phyloP scores from a whole-genome alignment of 768 basidiomycete species.

The Cystobasidium ongulense region DNA sequence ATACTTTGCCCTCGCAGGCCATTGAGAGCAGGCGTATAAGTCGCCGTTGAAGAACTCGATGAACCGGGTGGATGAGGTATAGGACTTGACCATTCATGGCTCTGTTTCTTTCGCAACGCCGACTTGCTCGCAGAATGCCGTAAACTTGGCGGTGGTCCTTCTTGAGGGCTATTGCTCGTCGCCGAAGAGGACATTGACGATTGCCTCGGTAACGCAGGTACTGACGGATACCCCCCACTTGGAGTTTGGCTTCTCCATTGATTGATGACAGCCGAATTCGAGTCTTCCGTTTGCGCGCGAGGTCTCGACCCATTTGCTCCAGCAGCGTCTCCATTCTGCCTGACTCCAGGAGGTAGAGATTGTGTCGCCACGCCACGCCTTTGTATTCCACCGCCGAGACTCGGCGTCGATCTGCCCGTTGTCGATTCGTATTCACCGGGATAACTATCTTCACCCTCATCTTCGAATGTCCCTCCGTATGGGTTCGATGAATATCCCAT shows the following conservation, averaged over 20 bases:
- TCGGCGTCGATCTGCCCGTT: conserved; percentile 65
- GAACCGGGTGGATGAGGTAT: conserved; percentile 33
- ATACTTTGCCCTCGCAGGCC: conserved; percentile 9
- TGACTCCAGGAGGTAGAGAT: conserved; percentile 53
- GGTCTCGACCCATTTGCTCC: conserved; percentile 51
- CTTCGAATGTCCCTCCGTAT: conserved; percentile 52
- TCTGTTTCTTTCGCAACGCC: conserved; percentile 36
- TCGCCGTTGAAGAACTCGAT: neutral
- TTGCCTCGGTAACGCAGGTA: conserved; percentile 42
- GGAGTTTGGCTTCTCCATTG: conserved; percentile 56
- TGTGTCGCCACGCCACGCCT: conserved; percentile 47
- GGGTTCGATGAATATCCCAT: conserved; percentile 1
- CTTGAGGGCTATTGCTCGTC: conserved; percentile 15
- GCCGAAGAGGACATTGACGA: conserved; percentile 42
- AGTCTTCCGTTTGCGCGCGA: conserved; percentile 63
- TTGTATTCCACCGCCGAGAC: conserved; percentile 49
- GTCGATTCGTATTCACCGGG: conserved; percentile 55
- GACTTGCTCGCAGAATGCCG: conserved; percentile 38
- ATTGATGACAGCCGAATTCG: conserved; percentile 55
- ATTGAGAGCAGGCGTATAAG: neutral
- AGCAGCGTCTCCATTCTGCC: conserved; percentile 35
- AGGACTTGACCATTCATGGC: conserved; percentile 37
- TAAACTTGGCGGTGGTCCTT: conserved; percentile 28
- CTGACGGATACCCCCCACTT: conserved; percentile 43
- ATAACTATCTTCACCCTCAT: conserved; percentile 51